Base-by-base conservation (phyloP, 306 rosid genomes). In the Acmispon strigosus region DNA sequence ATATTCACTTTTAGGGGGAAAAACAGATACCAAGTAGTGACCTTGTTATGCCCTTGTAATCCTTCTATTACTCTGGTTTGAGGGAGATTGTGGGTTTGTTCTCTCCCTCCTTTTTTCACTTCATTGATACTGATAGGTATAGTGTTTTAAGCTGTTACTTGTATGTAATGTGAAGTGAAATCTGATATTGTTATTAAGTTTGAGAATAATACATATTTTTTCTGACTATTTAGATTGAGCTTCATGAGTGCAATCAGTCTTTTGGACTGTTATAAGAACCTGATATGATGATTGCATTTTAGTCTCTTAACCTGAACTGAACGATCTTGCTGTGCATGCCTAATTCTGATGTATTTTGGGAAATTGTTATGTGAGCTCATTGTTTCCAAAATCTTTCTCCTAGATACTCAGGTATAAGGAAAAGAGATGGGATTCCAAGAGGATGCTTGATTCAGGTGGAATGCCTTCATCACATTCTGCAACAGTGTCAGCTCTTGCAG, bases 401-500 rank as follows among this genome's bases (percentile, higher is more conserved):
- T 80, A 62, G 86, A 62, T 75, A 42, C 41, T 80, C 80, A 91
- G 91, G 97, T 87, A 78, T 58, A 91, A 87, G 87, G 96, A 89
- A 58, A 81, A 48, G 84, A 84, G 89, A 81, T 91, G 97, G 96
- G 96, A 91, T 73, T 79, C 97, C 10, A 83, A 89, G 78, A 79
- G 85, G 73, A 83, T 92, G 90, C 83, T 89, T 74, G 85, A 81
- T 84, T 92, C 96, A 29, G 90, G 96, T 12, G 94, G 92, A 57
- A 89, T 92, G 92, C 92, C 92, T 70, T 89, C 96, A 6, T 92
- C 97, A 20, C 96, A 92, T 80, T 89, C 96, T 50, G 89, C 92
- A 11, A 84, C 91, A 6, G 94, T 92, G 72, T 78, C 87, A 13
- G 93, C 97, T 52, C 79, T 92, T 27, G 86, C 89, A 41, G 24